Percentiles rank a stretch among this genome's conserved stretches.
Evolutionary conservation across 2,329 filamentous ascomycete species (phyloP).

Genomic region (Aspergillus versicolor): DNA sequence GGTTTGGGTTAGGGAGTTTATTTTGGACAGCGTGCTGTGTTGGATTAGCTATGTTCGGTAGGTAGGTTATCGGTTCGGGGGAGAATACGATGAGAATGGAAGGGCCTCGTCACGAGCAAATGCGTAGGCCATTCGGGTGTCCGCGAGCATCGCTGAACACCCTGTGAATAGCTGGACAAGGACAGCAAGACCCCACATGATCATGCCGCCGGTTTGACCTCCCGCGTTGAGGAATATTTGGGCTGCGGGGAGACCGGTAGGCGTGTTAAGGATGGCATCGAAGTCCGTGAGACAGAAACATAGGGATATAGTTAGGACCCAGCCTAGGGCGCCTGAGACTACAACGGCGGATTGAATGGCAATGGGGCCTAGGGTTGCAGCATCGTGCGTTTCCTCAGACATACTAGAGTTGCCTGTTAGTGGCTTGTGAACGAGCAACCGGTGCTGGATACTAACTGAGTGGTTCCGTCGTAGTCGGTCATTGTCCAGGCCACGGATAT

Average conservation of each 20-base stretch:
- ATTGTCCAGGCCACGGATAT: constrained; percentile 54
- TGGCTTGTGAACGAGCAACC: neutral
- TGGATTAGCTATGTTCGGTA: neutral
- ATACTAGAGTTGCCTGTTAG: constrained; percentile 43
- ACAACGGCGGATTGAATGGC: constrained; percentile 61
- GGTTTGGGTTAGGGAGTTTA: constrained; percentile 56
- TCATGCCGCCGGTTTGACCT: constrained; percentile 55
- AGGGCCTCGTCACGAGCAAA: constrained; percentile 61
- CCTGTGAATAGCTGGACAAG: constrained; percentile 66
- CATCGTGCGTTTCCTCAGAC: constrained; percentile 66
- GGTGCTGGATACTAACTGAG: constrained; percentile 50
- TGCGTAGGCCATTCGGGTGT: constrained; percentile 63
- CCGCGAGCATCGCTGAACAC: constrained; percentile 63
- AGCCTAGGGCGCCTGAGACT: constrained; percentile 60
- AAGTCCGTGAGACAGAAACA: constrained; percentile 63
- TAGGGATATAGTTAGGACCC: constrained; percentile 62
- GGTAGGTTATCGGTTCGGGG: neutral
- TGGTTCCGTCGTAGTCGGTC: constrained; percentile 68
- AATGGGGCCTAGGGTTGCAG: constrained; percentile 58
- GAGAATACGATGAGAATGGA: constrained; percentile 55
- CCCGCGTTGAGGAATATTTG: constrained; percentile 62
- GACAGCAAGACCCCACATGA: constrained; percentile 63
- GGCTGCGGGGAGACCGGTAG: constrained; percentile 61
- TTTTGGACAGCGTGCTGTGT: constrained; percentile 50
- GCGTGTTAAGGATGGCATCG: constrained; percentile 55